A percentile compares a stretch with the other conserved stretches of the same genome.
These are phyloP conservation scores for Neopestalotiopsis rosae DNA, from an alignment of 2,329 filamentous ascomycete genomes.

Conservation along the genomic window DNA sequence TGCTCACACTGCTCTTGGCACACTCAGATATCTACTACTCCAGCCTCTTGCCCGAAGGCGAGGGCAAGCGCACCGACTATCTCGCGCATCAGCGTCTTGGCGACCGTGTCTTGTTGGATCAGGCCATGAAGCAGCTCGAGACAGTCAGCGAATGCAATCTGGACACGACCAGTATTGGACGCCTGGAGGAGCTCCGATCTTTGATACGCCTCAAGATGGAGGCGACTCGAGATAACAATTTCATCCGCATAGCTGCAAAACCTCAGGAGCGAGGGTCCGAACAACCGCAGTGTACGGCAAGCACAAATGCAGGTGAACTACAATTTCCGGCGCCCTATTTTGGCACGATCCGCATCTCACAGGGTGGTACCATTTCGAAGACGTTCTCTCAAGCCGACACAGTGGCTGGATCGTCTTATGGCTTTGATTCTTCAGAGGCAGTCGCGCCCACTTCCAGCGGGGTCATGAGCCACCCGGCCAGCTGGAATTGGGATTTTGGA, in stretches of 20 bases:
- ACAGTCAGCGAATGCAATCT: slow-evolving; percentile 24
- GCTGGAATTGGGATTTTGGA: not conserved
- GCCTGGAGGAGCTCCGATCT: slow-evolving; percentile 35
- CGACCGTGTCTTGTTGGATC: slow-evolving; percentile 13
- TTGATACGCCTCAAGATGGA: slow-evolving; percentile 40
- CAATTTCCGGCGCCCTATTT: slow-evolving; percentile 27
- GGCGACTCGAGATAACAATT: slow-evolving; percentile 24
- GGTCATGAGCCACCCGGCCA: not conserved
- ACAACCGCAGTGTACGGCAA: not conserved
- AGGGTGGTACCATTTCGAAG: slow-evolving; percentile 28
- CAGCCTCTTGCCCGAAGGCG: slow-evolving; percentile 2
- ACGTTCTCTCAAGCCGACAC: not conserved
- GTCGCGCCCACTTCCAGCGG: not conserved
- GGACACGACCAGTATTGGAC: slow-evolving; percentile 38
- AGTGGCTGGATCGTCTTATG: not conserved
- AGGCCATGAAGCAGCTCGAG: slow-evolving; percentile 3
- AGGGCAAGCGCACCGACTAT: slow-evolving; percentile 29
- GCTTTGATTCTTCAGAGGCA: not conserved
- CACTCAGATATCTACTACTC: slow-evolving; percentile 27
- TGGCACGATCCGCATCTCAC: slow-evolving; percentile 36
- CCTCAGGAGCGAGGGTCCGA: not conserved
- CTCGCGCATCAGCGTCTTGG: slow-evolving; percentile 43
- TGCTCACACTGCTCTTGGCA: slow-evolving; percentile 41
- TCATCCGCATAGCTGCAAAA: slow-evolving; percentile 14
- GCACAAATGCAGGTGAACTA: not conserved